A percentile compares a stretch with the other conserved stretches of the same genome.
These are phyloP conservation scores for Solanum paucissectum DNA, from an alignment of 257 asterid genomes.

Conservation along the genomic window DNA sequence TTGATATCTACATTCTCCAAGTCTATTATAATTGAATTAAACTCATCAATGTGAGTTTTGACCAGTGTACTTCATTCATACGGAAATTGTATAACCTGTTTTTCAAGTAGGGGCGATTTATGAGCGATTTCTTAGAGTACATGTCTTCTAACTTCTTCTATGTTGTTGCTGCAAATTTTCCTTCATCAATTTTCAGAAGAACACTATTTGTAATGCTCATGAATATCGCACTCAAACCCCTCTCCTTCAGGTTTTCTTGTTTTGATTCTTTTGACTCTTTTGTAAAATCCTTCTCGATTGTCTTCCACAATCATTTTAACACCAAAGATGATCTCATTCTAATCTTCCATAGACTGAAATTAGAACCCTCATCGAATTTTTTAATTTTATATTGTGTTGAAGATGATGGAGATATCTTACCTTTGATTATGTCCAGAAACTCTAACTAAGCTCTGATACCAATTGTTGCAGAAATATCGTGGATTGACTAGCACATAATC, in stretches of 20 bases:
- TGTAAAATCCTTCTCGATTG: neutral
- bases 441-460: neutral
- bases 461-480: neutral
- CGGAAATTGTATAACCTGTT: neutral
- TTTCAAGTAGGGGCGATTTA: neutral
- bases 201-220: neutral
- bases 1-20: neutral
- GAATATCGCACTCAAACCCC: neutral
- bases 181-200: no score
- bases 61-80: neutral
- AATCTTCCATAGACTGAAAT: neutral
- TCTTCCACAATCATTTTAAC: neutral
- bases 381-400: neutral
- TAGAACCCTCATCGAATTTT: neutral
- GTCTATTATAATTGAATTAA: neutral
- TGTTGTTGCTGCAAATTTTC: neutral
- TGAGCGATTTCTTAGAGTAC: neutral
- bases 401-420: neutral
- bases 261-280: neutral
- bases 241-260: neutral
- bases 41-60: neutral
- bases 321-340: neutral
- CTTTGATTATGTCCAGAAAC: neutral
- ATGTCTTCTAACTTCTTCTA: neutral
- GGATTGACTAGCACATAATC: neutral